Evolutionary conservation across 1,284 basidiomycete species (phyloP).

Genomic region (Thelephora terrestris): DNA sequence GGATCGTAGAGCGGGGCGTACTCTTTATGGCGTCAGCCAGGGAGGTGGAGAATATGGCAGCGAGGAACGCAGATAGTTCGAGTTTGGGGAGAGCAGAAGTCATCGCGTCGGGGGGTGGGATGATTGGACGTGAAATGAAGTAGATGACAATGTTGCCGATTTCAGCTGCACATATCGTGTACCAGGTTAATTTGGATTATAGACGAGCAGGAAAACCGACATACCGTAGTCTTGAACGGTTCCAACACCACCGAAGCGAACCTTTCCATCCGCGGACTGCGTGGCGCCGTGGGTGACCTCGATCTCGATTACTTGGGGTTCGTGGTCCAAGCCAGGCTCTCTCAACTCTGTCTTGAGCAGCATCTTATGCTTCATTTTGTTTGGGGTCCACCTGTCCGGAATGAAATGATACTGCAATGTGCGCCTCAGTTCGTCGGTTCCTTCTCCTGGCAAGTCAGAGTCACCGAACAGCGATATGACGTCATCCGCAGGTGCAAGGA

Average conservation of each 20-base stretch:
- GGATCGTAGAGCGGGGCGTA: conserved; percentile 67
- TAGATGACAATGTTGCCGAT: conserved; percentile 81
- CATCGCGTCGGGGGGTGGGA: conserved; percentile 75
- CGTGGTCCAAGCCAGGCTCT: conserved; percentile 56
- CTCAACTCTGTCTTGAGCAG: conserved; percentile 72
- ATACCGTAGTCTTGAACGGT: conserved; percentile 70
- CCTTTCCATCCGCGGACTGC: conserved; percentile 37
- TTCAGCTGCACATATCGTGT: conserved; percentile 37
- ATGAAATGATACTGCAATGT: conserved; percentile 81
- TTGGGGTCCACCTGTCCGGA: conserved; percentile 60
- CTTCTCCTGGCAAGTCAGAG: conserved; percentile 49
- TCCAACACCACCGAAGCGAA: conserved; percentile 80
- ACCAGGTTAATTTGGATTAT: neutral
- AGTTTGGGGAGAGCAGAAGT: conserved; percentile 77
- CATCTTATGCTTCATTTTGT: conserved; percentile 64
- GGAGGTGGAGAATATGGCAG: conserved; percentile 77
- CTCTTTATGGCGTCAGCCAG: conserved; percentile 63
- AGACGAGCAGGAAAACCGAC: conserved; percentile 17
- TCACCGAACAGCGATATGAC: conserved; percentile 54
- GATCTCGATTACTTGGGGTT: conserved; percentile 65
- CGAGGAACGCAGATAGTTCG: conserved; percentile 83
- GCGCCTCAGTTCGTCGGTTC: conserved; percentile 56
- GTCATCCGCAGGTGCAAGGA: conserved; percentile 86
- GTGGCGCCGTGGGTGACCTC: conserved; percentile 42
- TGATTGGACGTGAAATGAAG: conserved; percentile 76